A percentile compares a stretch with the other conserved stretches of the same genome.
Conservation (phyloP, 345 rosid species). For the Aquilaria yunnanensis region DNA sequence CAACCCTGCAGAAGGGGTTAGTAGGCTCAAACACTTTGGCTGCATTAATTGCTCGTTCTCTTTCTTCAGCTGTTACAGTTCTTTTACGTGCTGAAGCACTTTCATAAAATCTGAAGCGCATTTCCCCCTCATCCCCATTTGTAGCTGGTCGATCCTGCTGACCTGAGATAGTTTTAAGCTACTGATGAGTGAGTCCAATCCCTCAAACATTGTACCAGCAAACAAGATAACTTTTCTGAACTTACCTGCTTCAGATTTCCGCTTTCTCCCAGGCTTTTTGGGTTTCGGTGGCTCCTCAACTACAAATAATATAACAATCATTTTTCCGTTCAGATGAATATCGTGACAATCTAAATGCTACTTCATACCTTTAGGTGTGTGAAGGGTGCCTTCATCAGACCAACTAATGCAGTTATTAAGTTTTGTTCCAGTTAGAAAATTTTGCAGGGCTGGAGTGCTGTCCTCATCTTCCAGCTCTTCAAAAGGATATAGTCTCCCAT, state of each 20-base stretch:
- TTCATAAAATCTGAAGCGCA: conserved; percentile 31
- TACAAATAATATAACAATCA: conserved; percentile 18
- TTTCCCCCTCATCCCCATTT: conserved; percentile 23
- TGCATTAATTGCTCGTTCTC: conserved; percentile 34
- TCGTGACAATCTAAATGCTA: conserved; percentile 13
- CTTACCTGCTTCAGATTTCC: conserved; percentile 63
- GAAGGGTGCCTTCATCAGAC: conserved; percentile 31
- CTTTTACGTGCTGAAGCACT: conserved; percentile 39
- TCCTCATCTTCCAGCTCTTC: conserved; percentile 42
- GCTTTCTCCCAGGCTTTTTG: conserved; percentile 64
- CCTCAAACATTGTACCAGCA: neutral
- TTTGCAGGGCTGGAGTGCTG: conserved; percentile 45
- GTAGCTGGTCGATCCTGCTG: conserved; percentile 13
- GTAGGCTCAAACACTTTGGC: conserved; percentile 37
- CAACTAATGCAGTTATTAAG: conserved; percentile 24
- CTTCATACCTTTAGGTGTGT: conserved; percentile 22
- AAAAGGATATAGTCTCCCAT: conserved; percentile 25
- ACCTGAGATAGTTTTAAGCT: conserved; percentile 13
- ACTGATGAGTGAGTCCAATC: conserved; percentile 2
- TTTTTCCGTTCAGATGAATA: conserved; percentile 11
- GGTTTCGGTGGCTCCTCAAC: conserved; percentile 37
- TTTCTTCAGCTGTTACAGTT: conserved; percentile 41
- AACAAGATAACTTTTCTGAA: conserved; percentile 8
- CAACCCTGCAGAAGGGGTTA: conserved; percentile 44
- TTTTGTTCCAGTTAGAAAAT: conserved; percentile 42